These are phyloP conservation scores for Kurtzmaniella cleridarum DNA, from an alignment of 805 yeast species.

Conservation along the genomic window DNA sequence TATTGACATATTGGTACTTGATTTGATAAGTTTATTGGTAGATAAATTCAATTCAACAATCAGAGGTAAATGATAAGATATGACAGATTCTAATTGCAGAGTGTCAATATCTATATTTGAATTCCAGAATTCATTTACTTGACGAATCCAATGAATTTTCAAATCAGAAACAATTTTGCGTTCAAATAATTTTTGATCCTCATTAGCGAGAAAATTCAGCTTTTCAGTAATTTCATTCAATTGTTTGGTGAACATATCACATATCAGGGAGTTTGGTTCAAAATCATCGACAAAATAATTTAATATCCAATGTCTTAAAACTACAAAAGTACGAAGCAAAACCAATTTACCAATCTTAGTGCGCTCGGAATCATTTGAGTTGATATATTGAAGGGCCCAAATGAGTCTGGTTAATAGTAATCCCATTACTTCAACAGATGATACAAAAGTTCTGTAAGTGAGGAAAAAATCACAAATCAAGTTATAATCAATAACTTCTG, in stretches of 20 bases:
- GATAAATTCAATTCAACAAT: constrained; percentile 12
- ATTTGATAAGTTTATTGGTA: constrained; percentile 20
- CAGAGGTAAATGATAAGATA: constrained; percentile 19
- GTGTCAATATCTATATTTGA: constrained; percentile 16
- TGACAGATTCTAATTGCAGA: constrained; percentile 8
- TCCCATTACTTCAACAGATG: constrained; percentile 53
- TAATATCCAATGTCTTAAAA: constrained; percentile 82
- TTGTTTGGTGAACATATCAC: constrained; percentile 45
- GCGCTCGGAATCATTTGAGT: constrained; percentile 19
- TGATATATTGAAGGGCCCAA: constrained; percentile 59
- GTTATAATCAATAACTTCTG: constrained; percentile 69
- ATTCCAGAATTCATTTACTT: constrained; percentile 28
- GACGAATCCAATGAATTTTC: constrained; percentile 36
- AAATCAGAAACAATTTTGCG: constrained; percentile 32
- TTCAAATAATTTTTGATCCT: constrained; percentile 24
- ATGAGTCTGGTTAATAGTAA: constrained; percentile 59
- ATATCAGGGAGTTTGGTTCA: constrained; percentile 22
- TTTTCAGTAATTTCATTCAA: constrained; percentile 32
- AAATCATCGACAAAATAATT: constrained; percentile 86
- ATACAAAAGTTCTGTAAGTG: constrained; percentile 68
- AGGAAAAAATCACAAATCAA: constrained; percentile 81
- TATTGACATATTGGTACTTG: constrained; percentile 31
- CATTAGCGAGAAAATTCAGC: constrained; percentile 21
- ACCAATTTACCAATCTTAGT: constrained; percentile 55
- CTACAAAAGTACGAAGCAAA: constrained; percentile 77